Percentiles rank a stretch among this genome's conserved stretches.
These are phyloP conservation scores for Pseudogymnoascus sp. DNA, from an alignment of 2,329 filamentous ascomycete species.

Conservation along the genomic window DNA sequence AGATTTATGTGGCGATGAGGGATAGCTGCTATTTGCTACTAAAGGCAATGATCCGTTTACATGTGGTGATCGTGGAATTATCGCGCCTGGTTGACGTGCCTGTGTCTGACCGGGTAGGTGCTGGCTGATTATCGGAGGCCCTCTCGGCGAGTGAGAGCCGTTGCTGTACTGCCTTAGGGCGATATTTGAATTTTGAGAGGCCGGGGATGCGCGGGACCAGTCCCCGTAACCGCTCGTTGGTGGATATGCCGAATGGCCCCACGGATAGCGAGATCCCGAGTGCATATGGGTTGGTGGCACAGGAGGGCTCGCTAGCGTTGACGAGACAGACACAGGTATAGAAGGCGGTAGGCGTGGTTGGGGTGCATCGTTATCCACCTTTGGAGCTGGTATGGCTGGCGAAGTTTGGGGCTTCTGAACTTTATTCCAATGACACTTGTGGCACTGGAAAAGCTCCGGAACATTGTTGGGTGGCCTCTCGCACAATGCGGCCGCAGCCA, in stretches of 20 bases:
- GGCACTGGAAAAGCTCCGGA: slow-evolving; percentile 54
- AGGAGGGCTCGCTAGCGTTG: slow-evolving; percentile 27
- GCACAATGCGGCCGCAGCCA: slow-evolving; percentile 30
- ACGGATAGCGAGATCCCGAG: slow-evolving; percentile 27
- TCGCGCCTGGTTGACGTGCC: slow-evolving; percentile 21
- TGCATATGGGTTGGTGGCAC: slow-evolving; percentile 27
- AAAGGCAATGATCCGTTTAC: slow-evolving; percentile 41
- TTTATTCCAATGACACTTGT: slow-evolving; percentile 61
- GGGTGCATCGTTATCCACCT: slow-evolving; percentile 18
- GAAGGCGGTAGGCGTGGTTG: slow-evolving; percentile 19
- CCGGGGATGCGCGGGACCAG: slow-evolving; percentile 47
- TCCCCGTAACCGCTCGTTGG: slow-evolving; percentile 37
- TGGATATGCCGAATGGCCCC: slow-evolving; percentile 35
- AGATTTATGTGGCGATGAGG: slow-evolving; percentile 28
- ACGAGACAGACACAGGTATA: slow-evolving; percentile 15
- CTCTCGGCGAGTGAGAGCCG: slow-evolving; percentile 32
- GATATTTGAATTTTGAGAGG: slow-evolving; percentile 33
- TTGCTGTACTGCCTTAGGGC: slow-evolving; percentile 46
- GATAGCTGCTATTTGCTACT: slow-evolving; percentile 37
- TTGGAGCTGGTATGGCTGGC: slow-evolving; percentile 15
- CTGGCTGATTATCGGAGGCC: slow-evolving; percentile 22
- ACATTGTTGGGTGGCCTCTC: slow-evolving; percentile 23
- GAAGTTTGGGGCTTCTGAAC: slow-evolving; percentile 25
- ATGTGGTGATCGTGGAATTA: slow-evolving; percentile 36
- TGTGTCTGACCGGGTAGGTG: slow-evolving; percentile 21